These are phyloP conservation scores for Kickxella alabastrina DNA, from an alignment of 192 early-diverging fungal species.

Conservation along the genomic window DNA sequence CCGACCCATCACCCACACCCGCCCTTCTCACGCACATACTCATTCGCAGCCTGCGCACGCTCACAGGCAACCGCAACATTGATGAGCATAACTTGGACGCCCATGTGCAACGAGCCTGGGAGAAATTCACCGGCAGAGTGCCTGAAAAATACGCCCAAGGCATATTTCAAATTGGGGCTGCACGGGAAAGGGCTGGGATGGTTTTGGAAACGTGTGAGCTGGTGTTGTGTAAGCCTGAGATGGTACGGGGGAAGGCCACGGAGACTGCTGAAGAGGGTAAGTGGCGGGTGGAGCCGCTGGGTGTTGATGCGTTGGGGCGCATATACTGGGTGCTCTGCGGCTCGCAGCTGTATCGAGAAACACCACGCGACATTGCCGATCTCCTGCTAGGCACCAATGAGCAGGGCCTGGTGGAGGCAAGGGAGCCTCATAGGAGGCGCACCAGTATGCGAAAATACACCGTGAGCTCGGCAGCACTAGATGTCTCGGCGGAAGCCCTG, in stretches of 20 bases:
- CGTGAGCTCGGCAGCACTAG: no score
- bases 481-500: slow-evolving; percentile 6
- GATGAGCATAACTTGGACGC: slow-evolving; percentile 9
- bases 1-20: no score
- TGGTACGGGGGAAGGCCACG: slow-evolving; percentile 2
- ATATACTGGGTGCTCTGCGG: slow-evolving; percentile 32
- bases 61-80: slow-evolving; percentile 17
- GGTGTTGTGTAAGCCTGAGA: slow-evolving; percentile 15
- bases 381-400: slow-evolving; percentile 11
- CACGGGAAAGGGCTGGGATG: slow-evolving; percentile 15
- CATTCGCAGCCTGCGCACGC: slow-evolving; percentile 12
- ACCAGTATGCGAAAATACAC: no score
- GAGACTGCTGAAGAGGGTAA: slow-evolving; percentile 1
- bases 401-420: no score
- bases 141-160: slow-evolving; percentile 7
- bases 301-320: slow-evolving; percentile 14
- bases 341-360: slow-evolving; percentile 23
- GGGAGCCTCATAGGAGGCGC: no score
- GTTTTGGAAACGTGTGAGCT: slow-evolving; percentile 32
- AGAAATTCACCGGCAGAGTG: slow-evolving; percentile 3
- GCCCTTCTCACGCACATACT: slow-evolving; percentile 9
- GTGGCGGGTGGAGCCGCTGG: slow-evolving; percentile 14
- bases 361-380: slow-evolving; percentile 13
- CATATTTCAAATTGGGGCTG: slow-evolving; percentile 8
- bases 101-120: slow-evolving; percentile 21